Evolutionary conservation across 805 yeast genomes (phyloP).

Genomic region (Dipodascus albidus): DNA sequence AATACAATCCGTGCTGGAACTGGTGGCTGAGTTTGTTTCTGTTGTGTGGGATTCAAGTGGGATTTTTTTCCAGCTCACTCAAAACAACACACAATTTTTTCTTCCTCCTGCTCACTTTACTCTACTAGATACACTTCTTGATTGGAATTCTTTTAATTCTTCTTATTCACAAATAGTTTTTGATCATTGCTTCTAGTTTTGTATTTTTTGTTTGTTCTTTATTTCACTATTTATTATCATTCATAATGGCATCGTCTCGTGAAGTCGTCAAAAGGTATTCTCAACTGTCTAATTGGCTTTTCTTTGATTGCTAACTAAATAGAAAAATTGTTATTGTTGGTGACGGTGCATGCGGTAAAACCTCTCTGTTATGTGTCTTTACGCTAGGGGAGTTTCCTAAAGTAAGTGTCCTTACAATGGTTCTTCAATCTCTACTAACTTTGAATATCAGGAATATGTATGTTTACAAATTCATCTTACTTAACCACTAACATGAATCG

Average conservation of each 20-base stretch:
- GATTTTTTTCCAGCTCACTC: neutral
- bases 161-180: no score
- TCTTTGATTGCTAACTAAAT: slow-evolving; percentile 14
- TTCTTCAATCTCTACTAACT: no score
- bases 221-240: neutral
- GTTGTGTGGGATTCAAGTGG: neutral
- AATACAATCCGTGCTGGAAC: no score
- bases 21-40: neutral
- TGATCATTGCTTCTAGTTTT: neutral
- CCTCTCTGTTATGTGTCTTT: slow-evolving; percentile 81
- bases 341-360: slow-evolving; percentile 93
- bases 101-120: neutral
- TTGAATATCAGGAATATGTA: slow-evolving; percentile 9
- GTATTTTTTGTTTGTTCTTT: neutral
- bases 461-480: neutral
- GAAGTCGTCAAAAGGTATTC: slow-evolving; percentile 5
- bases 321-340: slow-evolving; percentile 86
- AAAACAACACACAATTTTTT: neutral
- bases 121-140: neutral
- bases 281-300: neutral
- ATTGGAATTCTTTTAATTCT: neutral
- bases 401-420: no score
- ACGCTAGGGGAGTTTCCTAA: slow-evolving; percentile 89
- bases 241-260: slow-evolving; percentile 1
- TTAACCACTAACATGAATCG: neutral